A percentile compares a stretch with the other conserved stretches of the same genome.
phyloP scores from a whole-genome alignment of 2,329 filamentous ascomycete genomes.

The Arthrinium puccinioides region DNA sequence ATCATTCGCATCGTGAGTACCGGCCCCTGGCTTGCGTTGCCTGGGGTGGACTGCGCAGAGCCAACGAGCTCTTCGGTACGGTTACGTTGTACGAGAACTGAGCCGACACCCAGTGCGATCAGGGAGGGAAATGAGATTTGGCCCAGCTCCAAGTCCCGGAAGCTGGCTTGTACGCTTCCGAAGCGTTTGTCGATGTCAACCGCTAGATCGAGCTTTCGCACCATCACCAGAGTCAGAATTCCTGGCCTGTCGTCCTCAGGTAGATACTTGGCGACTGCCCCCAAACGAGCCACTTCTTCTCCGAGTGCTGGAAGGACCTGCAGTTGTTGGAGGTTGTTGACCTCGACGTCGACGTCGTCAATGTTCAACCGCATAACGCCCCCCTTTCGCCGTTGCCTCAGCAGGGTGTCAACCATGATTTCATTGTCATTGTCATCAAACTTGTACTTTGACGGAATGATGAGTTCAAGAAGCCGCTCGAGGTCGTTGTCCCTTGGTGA shows the following conservation, averaged over 20 bases:
- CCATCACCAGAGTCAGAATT: slow-evolving; percentile 63
- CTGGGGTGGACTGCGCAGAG: slow-evolving; percentile 27
- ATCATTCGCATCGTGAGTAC: slow-evolving; percentile 86
- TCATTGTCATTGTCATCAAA: slow-evolving; percentile 83
- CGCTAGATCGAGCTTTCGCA: slow-evolving; percentile 56
- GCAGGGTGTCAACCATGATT: slow-evolving; percentile 85
- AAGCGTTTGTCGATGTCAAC: slow-evolving; percentile 62
- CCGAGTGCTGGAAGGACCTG: slow-evolving; percentile 62
- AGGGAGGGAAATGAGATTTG: slow-evolving; percentile 83
- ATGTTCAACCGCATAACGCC: slow-evolving; percentile 68
- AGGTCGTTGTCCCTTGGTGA: slow-evolving; percentile 74
- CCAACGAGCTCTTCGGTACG: slow-evolving; percentile 64
- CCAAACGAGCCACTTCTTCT: slow-evolving; percentile 73
- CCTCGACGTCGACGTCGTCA: slow-evolving; percentile 53
- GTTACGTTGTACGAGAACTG: slow-evolving; percentile 56
- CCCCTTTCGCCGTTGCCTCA: slow-evolving; percentile 81
- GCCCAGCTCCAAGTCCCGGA: slow-evolving; percentile 61
- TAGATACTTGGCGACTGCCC: slow-evolving; percentile 86
- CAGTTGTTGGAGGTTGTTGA: slow-evolving; percentile 59
- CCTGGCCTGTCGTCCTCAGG: slow-evolving; percentile 94
- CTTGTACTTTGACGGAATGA: slow-evolving; percentile 86
- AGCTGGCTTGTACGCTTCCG: slow-evolving; percentile 53
- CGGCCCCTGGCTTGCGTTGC: slow-evolving; percentile 23
- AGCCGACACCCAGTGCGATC: slow-evolving; percentile 67
- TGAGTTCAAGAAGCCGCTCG: slow-evolving; percentile 72